phyloP scores from a whole-genome alignment of 805 yeast species.

The Scheffersomyces lignosus region DNA sequence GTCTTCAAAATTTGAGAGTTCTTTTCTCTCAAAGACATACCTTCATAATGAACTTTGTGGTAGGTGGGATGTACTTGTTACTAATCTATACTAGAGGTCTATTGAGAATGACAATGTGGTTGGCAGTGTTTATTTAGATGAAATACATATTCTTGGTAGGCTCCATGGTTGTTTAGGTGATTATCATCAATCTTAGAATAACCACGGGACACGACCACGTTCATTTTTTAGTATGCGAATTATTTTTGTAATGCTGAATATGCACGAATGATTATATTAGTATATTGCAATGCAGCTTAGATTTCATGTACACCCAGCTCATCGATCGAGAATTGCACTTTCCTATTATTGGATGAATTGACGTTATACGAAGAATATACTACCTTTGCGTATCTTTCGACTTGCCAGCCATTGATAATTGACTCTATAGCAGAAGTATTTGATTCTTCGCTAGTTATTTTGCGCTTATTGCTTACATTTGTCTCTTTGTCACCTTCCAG shows the following conservation, averaged over 20 bases:
- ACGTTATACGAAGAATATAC: constrained; percentile 12
- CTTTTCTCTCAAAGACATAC: constrained; percentile 7
- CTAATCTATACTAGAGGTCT: too few species aligned
- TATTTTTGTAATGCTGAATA: neutral
- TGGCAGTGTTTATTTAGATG: neutral
- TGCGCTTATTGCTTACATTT: neutral
- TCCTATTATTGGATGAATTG: constrained; percentile 4
- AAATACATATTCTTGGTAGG: too few species aligned
- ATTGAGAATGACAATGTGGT: too few species aligned
- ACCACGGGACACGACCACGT: constrained; percentile 9
- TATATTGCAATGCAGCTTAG: too few species aligned
- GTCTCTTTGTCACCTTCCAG: constrained; percentile 3
- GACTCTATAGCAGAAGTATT: constrained; percentile 5
- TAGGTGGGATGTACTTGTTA: too few species aligned
- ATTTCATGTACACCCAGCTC: constrained; percentile 15
- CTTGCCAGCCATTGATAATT: constrained; percentile 23
- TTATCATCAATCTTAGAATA: constrained; percentile 8
- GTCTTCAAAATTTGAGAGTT: too few species aligned
- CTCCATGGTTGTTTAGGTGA: constrained; percentile 15
- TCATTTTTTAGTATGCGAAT: neutral
- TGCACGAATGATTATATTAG: too few species aligned
- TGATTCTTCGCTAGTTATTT: neutral
- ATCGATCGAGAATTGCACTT: constrained; percentile 17
- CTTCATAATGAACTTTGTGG: constrained; percentile 10
- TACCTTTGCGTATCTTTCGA: constrained; percentile 25